Evolutionary conservation across 352 stramenopile species (phyloP), one percentile per base, ranked within the genome.

Genomic region (Phytopythium kandeliae): DNA sequence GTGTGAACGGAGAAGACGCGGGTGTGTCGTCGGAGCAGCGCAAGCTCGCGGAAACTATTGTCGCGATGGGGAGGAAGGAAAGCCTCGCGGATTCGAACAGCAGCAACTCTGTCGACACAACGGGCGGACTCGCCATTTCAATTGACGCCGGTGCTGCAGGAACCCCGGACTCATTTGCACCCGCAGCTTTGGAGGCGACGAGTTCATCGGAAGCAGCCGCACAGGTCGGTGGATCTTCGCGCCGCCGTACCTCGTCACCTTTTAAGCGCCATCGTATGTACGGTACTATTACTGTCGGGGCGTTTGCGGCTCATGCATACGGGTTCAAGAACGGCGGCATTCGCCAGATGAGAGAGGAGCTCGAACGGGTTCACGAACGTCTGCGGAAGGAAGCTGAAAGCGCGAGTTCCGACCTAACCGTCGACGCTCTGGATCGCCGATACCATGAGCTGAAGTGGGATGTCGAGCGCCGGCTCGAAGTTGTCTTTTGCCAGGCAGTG

Each of bases 371-470:
- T 22, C 64, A 74, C 25, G 52, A 59, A 1, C 62, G 65, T 5
- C 67, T 85, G 28, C 41, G 74, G 28, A 76, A 78, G 53, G 83
- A 85, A 53, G 62, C 74, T 1, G 54, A 85, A 24, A 74, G 64
- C 22, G 51, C 64, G 3, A 79, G 66, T 36, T 86, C 83, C 4
- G 80, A 92, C 48, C 68, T 89, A 19, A 89, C 77, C 3, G 71
- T 90, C 15, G 77, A 90, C 40, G 78, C 66, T 1, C 63, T 92
- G 26, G 77, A 91, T 50, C 71, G 79, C 26, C 80, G 89, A 55
- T 88, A 85, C 57, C 71, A 91, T 35, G 76, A 89, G 54, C 66
- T 94, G 26, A 84, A 88, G 52, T 94, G 83, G 83, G 75, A 89
- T 49, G 74, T 92, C 19, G 83, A 94, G 54, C 77, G 82, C 22